Evolutionary conservation across 805 yeast genomes (phyloP), one percentile per base, ranked within the genome.

Genomic region (Metschnikowia chrysomelidarum): DNA sequence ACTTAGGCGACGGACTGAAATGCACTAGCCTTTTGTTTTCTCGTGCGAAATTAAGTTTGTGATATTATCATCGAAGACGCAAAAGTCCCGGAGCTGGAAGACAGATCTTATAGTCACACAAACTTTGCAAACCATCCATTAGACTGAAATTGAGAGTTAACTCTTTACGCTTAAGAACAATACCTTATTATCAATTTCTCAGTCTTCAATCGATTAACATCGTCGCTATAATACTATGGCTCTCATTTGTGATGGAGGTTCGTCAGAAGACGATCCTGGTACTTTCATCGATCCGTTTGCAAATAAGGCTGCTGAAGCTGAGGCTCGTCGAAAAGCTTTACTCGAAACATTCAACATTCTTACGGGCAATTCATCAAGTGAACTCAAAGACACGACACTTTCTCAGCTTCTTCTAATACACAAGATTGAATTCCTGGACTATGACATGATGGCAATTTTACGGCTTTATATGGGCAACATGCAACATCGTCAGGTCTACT

Each of bases 371-470:
- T 29, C 36, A 11, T 29, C 36, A 6, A 19, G 40, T 30, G 43
- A 38, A 10, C 35, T 41, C 28, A 34, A 36, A 25, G 45, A 38
- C 33, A 40, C 49, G 4, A 37, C 47, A 15, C 26, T 45, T n/a
- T 33, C 38, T 23, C 43, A 36, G 28, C 44, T 43, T 8, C 30
- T 46, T 10, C 30, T 46, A 18, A 21, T 25, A 4, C 16, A 38
- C 30, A 27, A 20, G 9, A 11, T 32, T 5, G 36, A 20, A 15
- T 41, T 43, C 20, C 32, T 36, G 24, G 50, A 46, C 18, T 20
- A 13, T 2, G 46, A 43, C 9, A 40, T 37, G 20, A 46, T 46
- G 50, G 26, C 32, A 1, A 31, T 46, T 10, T 32, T 46, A 27
- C 20, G 36, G 10, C 27, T 46, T 13, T 16, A 21, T 11, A 24